A percentile compares a stretch with the other conserved stretches of the same genome.
phyloP scores from a whole-genome alignment of 352 stramenopile species.

The Phytophthora pistaciae region DNA sequence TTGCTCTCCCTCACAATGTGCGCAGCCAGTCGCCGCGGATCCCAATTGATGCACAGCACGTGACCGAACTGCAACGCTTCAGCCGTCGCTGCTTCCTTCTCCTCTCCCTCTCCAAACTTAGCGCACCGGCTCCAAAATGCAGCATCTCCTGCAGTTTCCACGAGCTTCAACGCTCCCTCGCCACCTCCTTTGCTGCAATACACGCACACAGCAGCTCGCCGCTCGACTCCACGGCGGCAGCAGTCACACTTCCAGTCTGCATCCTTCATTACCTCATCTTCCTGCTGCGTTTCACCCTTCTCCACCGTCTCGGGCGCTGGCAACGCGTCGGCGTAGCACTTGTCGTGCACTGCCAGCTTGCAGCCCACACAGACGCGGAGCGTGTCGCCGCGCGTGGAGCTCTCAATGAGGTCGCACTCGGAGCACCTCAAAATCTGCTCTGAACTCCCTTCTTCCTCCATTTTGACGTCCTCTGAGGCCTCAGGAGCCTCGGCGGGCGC shows the following conservation, averaged over 20 bases:
- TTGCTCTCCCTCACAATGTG: conserved; percentile 35
- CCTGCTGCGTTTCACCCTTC: not conserved
- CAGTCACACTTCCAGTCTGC: conserved; percentile 54
- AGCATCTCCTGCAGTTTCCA: conserved; percentile 31
- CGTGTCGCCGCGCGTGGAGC: conserved; percentile 4
- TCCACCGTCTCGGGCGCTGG: not conserved
- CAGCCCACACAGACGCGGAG: conserved; percentile 45
- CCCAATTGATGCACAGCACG: conserved; percentile 59
- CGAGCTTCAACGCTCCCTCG: conserved; percentile 31
- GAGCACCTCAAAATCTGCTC: conserved; percentile 20
- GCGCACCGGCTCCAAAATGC: conserved; percentile 31
- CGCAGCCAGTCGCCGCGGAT: conserved; percentile 43
- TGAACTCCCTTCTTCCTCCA: not conserved
- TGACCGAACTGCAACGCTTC: conserved; percentile 42
- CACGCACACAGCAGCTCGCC: conserved; percentile 32
- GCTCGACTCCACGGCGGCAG: conserved; percentile 36
- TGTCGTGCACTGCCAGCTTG: conserved; percentile 39
- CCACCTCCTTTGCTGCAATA: conserved; percentile 51
- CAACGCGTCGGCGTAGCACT: conserved; percentile 40
- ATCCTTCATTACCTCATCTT: conserved; percentile 1
- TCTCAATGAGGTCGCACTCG: conserved; percentile 26
- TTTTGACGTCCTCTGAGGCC: not conserved
- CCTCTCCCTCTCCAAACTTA: conserved; percentile 1
- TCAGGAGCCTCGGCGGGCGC: not conserved
- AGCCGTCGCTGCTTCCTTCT: not conserved